Evolutionary conservation across 805 yeast species (phyloP).

Genomic region (Saccharomycopsis vini): DNA sequence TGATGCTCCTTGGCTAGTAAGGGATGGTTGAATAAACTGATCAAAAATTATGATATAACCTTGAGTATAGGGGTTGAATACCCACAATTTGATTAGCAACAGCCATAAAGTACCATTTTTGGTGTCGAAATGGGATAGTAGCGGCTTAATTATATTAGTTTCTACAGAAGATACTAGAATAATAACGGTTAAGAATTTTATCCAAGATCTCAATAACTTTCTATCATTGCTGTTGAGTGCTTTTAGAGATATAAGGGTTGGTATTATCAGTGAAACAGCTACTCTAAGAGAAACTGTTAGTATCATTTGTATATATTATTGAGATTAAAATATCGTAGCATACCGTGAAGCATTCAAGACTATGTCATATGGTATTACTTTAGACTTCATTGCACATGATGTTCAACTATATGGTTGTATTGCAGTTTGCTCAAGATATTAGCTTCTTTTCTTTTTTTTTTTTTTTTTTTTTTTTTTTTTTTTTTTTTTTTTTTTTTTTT

Average conservation of each 20-base stretch:
- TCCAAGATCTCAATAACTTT: constrained; percentile 15
- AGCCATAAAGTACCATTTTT: neutral
- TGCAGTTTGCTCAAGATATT: too few species aligned
- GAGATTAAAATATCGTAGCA: too few species aligned
- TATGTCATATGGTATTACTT: too few species aligned
- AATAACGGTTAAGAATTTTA: constrained; percentile 9
- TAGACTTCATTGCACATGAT: too few species aligned
- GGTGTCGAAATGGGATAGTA: neutral
- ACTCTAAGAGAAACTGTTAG: neutral
- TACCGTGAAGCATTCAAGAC: too few species aligned
- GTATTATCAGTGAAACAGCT: neutral
- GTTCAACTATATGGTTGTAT: too few species aligned
- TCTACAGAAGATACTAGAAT: constrained; percentile 3
- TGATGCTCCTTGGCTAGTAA: constrained; percentile 1
- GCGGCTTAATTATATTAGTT: neutral
- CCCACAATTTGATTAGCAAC: constrained; percentile 12
- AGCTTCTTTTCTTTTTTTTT: too few species aligned
- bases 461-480: too few species aligned
- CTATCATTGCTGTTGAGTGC: constrained; percentile 12
- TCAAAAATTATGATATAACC: constrained; percentile 17
- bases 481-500: too few species aligned
- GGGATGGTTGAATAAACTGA: constrained; percentile 15
- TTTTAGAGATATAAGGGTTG: constrained; percentile 10
- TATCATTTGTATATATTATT: too few species aligned
- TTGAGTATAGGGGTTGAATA: constrained; percentile 14